A percentile compares a stretch with the other conserved stretches of the same genome.
Evolutionary conservation across 2,329 filamentous ascomycete genomes (phyloP).

Genomic region (Aspergillus persii): DNA sequence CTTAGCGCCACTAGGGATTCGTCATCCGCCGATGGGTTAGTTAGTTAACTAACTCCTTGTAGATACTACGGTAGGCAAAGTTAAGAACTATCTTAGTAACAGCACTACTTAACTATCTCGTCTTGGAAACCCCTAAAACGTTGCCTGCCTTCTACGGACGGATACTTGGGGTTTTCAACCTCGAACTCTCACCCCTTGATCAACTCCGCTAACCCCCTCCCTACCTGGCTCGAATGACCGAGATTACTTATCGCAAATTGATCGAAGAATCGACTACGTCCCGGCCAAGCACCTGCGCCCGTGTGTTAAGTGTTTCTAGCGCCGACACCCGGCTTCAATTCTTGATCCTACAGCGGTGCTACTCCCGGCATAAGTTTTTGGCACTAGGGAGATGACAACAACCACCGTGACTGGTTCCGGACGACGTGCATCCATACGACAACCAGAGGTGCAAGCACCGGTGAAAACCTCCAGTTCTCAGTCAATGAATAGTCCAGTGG

Average conservation of each 20-base stretch:
- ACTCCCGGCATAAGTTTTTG: background rate
- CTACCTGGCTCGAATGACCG: background rate
- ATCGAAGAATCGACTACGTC: background rate
- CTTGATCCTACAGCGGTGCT: background rate
- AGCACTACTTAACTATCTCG: background rate
- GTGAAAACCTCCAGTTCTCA: conserved; percentile 29
- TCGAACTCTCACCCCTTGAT: background rate
- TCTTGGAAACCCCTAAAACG: conserved; percentile 8
- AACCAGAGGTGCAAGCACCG: conserved; percentile 33
- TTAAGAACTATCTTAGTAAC: no score
- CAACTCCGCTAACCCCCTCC: background rate
- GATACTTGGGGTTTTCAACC: background rate
- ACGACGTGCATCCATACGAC: conserved; percentile 39
- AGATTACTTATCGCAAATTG: background rate
- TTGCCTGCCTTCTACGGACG: conserved; percentile 1
- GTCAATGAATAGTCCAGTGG: conserved; percentile 34
- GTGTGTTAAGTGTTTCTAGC: no score
- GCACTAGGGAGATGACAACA: conserved; percentile 35
- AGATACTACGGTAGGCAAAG: no score
- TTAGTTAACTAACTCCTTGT: no score
- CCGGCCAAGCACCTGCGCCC: no score
- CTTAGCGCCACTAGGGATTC: conserved; percentile 24
- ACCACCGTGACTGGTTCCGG: conserved; percentile 40
- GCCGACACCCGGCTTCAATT: background rate
- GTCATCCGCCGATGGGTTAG: conserved; percentile 21